phyloP scores from a whole-genome alignment of 805 yeast species.

The Wickerhamomyces hampshirensis region DNA sequence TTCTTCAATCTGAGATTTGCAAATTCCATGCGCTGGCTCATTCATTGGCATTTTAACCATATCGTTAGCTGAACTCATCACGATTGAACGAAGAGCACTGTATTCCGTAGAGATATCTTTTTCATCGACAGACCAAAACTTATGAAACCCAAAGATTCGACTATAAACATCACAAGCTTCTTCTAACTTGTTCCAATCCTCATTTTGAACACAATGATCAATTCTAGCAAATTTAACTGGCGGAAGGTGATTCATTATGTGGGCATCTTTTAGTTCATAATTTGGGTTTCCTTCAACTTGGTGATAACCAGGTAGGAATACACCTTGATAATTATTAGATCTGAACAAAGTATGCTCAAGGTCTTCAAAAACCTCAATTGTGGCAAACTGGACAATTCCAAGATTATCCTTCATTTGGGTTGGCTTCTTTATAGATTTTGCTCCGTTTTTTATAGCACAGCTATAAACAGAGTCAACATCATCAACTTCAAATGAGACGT shows the following conservation, averaged over 20 bases:
- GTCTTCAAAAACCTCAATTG: conserved; percentile 52
- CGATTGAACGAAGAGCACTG: conserved; percentile 68
- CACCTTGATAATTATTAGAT: conserved; percentile 29
- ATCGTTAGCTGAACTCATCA: conserved; percentile 68
- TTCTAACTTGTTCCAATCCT: conserved; percentile 63
- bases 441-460: conserved; percentile 51
- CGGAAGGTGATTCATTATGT: conserved; percentile 22
- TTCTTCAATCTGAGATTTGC: conserved; percentile 78
- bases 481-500: conserved; percentile 61
- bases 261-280: conserved; percentile 5
- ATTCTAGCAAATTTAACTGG: conserved; percentile 39
- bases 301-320: conserved; percentile 48
- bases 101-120: conserved; percentile 62
- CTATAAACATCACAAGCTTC: conserved; percentile 56
- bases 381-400: conserved; percentile 53
- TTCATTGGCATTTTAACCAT: conserved; percentile 75
- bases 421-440: conserved; percentile 32
- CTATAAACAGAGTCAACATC: conserved; percentile 41
- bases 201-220: conserved; percentile 83
- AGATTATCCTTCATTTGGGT: conserved; percentile 31
- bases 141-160: conserved; percentile 63
- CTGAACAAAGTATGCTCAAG: conserved; percentile 66
- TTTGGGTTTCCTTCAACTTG: conserved; percentile 2
- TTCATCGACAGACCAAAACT: conserved; percentile 85
- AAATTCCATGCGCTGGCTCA: conserved; percentile 70